Conservation (phyloP, 2,329 filamentous ascomycete species). For the Penicillium sp. region DNA sequence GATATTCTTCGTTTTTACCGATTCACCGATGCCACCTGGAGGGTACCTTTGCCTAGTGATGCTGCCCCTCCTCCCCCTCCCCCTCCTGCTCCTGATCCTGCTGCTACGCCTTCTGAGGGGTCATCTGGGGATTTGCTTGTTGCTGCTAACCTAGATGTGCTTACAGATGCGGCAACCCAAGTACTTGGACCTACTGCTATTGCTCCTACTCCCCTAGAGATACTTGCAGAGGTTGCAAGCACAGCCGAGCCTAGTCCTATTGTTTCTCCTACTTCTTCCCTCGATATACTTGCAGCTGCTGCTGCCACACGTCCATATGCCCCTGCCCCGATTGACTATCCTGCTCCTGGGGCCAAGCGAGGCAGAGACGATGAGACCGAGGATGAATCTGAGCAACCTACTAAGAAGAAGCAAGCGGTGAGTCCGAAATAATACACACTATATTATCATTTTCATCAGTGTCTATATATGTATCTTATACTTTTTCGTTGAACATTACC, state of each 20-base stretch:
- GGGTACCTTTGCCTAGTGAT: not conserved
- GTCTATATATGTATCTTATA: not conserved
- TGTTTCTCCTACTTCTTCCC: not conserved
- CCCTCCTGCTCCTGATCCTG: not conserved
- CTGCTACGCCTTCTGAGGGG: not conserved
- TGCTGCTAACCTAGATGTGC: not conserved
- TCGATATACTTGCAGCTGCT: not conserved
- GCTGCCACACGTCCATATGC: not conserved
- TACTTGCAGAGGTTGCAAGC: not conserved
- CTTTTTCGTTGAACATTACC: not conserved
- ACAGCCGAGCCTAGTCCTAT: not conserved
- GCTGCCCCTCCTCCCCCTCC: not conserved
- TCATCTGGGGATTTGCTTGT: not conserved
- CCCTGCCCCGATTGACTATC: not conserved
- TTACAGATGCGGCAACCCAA: not conserved
- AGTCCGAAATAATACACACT: not conserved
- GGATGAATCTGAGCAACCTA: not conserved
- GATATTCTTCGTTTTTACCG: conserved; percentile 1
- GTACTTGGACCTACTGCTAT: not conserved
- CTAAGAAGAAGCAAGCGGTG: not conserved
- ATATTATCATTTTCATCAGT: not conserved
- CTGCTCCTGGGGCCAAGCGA: not conserved
- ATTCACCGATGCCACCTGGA: not conserved
- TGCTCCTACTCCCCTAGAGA: not conserved
- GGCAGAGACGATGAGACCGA: not conserved